Evolutionary conservation across 768 basidiomycete genomes (phyloP), one percentile per base, ranked within the genome.

Genomic region (Hygrocybe coccinea): DNA sequence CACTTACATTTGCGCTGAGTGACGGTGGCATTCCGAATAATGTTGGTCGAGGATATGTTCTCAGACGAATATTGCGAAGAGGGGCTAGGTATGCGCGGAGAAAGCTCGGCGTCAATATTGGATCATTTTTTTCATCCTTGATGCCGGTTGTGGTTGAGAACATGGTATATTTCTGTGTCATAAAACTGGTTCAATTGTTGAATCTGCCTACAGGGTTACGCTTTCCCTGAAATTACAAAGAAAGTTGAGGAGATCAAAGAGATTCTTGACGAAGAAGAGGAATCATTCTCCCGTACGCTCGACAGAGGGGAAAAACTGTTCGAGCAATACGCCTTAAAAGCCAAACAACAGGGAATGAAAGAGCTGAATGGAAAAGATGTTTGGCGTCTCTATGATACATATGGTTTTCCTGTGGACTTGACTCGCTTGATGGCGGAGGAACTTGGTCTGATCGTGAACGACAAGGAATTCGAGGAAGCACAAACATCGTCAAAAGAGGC

Each of bases 361-460:
- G 81, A 84, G 61, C 83, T 99, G 29, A 84, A 76, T 56, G 97
- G 97, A 22, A 89, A 86, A 62, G 95, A 99, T 65, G 91, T 97
- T 35, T 99, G 97, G 97, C 82, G 91, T 24, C 72, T 99, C 50
- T 98, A 98, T 68, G 97, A 99, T 68, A 98, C 97, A 1, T 99
- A 90, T 67, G 97, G 97, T 50, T 99, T 99, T 76, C 97, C 97
- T 0, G 93, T 91, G 39, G 97, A 99, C 67, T 74, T 99, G 49
- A 99, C 97, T 1, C 85, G 88, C 49, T 78, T 99, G 56, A 98
- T 99, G 97, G 97, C 97, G 3, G 91, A 95, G 68, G 97, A 99
- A 66, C 75, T 91, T 25, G 87, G 86, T 2, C 75, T 99, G 43
- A 77, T 75, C 6, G 81, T 98, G 64, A 93, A 97, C 65, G 86